Conservation (phyloP, 805 yeast species). For the Torulaspora indica region DNA sequence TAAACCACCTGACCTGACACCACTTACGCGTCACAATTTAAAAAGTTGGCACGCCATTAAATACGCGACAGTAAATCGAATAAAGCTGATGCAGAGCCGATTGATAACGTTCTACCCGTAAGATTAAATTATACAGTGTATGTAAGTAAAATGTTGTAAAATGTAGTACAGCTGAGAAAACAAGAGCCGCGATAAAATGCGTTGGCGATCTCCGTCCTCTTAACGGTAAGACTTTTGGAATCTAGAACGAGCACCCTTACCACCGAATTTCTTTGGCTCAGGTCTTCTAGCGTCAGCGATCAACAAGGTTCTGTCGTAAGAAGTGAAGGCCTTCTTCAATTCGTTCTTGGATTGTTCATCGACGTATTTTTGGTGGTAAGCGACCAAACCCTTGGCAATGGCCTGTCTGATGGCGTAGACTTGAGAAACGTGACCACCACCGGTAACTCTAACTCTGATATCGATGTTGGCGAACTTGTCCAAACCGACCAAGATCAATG, state of each 20-base stretch:
- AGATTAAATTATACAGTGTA: conserved; percentile 35
- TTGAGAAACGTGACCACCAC: conserved; percentile 99
- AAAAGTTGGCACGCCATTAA: not conserved
- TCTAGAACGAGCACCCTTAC: conserved; percentile 99
- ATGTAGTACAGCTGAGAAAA: conserved; percentile 15
- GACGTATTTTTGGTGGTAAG: conserved; percentile 98
- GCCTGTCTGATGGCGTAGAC: conserved; percentile 99
- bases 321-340: conserved; percentile 93
- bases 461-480: conserved; percentile 98
- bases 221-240: conserved; percentile 99
- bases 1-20: no score
- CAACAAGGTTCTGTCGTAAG: conserved; percentile 99
- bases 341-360: conserved; percentile 99
- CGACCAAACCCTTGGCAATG: conserved; percentile 98
- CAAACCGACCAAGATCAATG: conserved; percentile 94
- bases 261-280: conserved; percentile 99
- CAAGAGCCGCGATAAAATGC: conserved; percentile 15
- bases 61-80: not conserved
- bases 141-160: conserved; percentile 21
- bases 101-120: conserved; percentile 30
- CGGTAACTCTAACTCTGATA: conserved; percentile 98
- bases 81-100: not conserved
- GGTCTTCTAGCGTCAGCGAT: conserved; percentile 99
- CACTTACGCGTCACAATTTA: not conserved
- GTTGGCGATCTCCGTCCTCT: conserved; percentile 54